Evolutionary conservation across 805 yeast genomes (phyloP), one percentile per base, ranked within the genome.

Genomic region (Nakazawaea anatomiae): DNA sequence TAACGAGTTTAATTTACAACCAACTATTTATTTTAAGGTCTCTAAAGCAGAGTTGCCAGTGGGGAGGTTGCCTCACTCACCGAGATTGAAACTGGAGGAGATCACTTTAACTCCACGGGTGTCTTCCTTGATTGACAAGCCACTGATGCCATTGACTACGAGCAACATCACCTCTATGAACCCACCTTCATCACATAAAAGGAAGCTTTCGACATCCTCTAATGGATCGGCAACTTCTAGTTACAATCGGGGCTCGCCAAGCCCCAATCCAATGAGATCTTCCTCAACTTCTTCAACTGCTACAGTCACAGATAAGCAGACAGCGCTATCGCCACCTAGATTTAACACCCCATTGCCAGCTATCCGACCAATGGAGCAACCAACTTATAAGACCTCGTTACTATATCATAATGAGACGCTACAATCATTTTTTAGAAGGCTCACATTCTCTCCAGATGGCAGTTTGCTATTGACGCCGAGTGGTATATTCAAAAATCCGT

Each of bases 361-460:
- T 0, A 76, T 77, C 2, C 59, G 70, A 31, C 65, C 67, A 9
- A 61, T 70, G 61, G 77, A 74, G 4, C 61, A 69, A 8, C 59
- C 65, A 3, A 44, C 56, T 44, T 65, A 57, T 55, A 74, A 70
- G 52, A 66, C 65, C n/a, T 65, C 74, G 4, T 71, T 71, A 60
- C 62, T 89, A 5, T 89, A 87, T 60, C 94, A 90, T 61, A 83
- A 90, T 54, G 99, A 92, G 60, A 83, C 96, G 0, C 74, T 92
- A 35, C 89, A 89, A 51, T 87, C 97, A 0, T 94, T 94, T 62
- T 94, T 94, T 71, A 74, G 99, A 54, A 71, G 98, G 54, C 73
- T 92, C 50, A 68, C 85, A 1, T 89, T 92, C 61, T 86, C 97
- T 0, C 96, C 96, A 0, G 97, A 95, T 66, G 99, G 99, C 0